Percentiles rank a stretch among this genome's conserved stretches.
Evolutionary conservation across 2,329 filamentous ascomycete genomes (phyloP).

Genomic region (Aspergillus luchuensis): DNA sequence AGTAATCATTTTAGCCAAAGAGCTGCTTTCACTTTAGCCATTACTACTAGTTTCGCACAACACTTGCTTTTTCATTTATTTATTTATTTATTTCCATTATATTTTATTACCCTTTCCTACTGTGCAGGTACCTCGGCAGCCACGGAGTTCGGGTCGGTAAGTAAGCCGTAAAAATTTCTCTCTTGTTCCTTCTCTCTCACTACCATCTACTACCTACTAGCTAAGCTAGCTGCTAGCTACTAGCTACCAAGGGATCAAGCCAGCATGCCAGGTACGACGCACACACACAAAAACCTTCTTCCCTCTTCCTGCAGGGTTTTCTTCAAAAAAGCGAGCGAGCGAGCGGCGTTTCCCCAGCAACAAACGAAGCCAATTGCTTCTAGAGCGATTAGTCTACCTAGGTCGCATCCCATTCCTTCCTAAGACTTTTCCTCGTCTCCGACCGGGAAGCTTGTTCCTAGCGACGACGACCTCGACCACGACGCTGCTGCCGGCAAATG

Average conservation of each 20-base stretch:
- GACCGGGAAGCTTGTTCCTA: not conserved
- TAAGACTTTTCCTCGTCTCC: not conserved
- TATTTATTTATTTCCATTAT: too few relatives aligned
- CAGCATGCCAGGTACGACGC: not conserved
- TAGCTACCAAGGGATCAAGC: not conserved
- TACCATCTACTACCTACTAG: too few relatives aligned
- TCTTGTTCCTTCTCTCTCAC: too few relatives aligned
- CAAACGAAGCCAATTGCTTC: not conserved
- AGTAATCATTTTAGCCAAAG: not conserved
- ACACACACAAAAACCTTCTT: not conserved
- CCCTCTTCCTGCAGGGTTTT: not conserved
- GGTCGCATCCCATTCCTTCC: not conserved
- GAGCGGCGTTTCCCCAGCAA: not conserved
- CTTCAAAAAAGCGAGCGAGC: not conserved
- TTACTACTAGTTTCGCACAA: not conserved
- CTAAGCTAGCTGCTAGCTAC: too few relatives aligned
- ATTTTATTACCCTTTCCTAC: too few relatives aligned
- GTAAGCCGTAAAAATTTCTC: not conserved
- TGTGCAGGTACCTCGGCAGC: not conserved
- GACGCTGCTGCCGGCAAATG: not conserved
- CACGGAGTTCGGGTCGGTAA: conserved; percentile 1
- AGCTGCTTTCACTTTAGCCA: not conserved
- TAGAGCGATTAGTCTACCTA: not conserved
- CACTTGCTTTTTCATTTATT: not conserved
- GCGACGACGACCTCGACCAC: not conserved